Base-by-base conservation (phyloP, 192 early-diverging fungal genomes). In the Umbelopsis sp. region DNA sequence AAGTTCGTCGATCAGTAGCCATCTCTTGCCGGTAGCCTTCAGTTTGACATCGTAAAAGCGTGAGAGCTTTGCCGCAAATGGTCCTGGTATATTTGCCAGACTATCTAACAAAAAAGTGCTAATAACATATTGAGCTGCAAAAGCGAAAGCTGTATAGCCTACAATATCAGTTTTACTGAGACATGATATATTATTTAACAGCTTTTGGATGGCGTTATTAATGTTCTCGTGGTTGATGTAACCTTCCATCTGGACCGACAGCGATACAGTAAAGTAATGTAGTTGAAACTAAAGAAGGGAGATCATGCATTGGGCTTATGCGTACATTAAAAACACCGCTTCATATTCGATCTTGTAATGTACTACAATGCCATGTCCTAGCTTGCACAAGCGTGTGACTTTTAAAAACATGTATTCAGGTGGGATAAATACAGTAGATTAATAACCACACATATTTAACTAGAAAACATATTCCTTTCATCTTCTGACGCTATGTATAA, bases 11-110 rank as follows among this genome's bases (percentile, higher is more conserved):
- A 67, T 45, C 8, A 44, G 12, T 14, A 44, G 11, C 17, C 16
- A 43, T n/a, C 38, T 31, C 66, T 67, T 67, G 25, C 66, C 66
- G 2, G 29, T 24, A 25, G 41, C 36, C 11, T 47, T 44, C 11
- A 43, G 44, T 17, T 67, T 67, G 34, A 47, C 34, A 21, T 45
- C 45, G 41, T 67, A 67, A 31, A 67, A 67, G 3, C 66, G 66
- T 26, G 66, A 45, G 14, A 67, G n/a, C 9, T 26, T 67, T 12
- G 66, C 36, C 0, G 66, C 66, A 16, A 45, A 24, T 45, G 66
- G 66, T 45, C 66, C 66, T n/a, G 66, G 66, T 6, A 67, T 67
- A 17, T 38, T 16, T 45, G 34, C n/a, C 21, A 67, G 26, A 22
- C 12, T 32, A 67, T 44, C 38, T 0, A 44, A 67, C 32, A 45